Base-by-base conservation (phyloP, 345 rosid genomes). In the Pistacia integerrima region DNA sequence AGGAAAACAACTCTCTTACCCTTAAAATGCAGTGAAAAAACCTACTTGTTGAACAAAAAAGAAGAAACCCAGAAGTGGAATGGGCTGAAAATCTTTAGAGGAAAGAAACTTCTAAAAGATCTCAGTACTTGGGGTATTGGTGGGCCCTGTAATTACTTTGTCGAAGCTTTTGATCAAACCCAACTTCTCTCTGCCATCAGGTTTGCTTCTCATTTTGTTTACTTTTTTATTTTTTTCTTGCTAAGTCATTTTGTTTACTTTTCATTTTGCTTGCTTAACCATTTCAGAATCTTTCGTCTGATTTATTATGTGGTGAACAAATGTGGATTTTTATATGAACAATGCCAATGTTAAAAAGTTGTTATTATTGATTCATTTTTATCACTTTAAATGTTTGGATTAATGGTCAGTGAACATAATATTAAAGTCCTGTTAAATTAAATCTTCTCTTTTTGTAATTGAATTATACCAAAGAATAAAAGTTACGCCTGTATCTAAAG, bases 91-190 rank as follows among this genome's bases (percentile, higher is more conserved):
- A 59, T 73, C 70, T 28, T 73, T 1, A 57, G 85, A 46, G 70
- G 75, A 5, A 76, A 72, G 25, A 81, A 76, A 65, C 74, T 79
- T 5, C 38, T 81, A 69, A 84, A 84, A 77, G 81, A 84, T 70
- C 79, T 79, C 16, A 70, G 77, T 35, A 70, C 85, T 0, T 79
- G 82, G 82, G 85, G 77, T 60, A 84, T 84, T 28, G 87, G 83
- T 12, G 81, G 83, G 36, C 79, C 81, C 59, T 74, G 81, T 69
- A 74, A 79, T 60, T 79, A 70, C 81, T 84, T 81, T 62, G 44
- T 77, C 51, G 68, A 71, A 65, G 87, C 81, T 22, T 74, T 70
- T 60, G 4, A 65, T 71, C 81, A 69, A 64, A 28, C 77, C 73
- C 83, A 84, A 11, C 79, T 84, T 16, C 63, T 77, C 59, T 76